phyloP scores from a whole-genome alignment of 2,329 filamentous ascomycete species.

The Aspergillus pseudoterreus region DNA sequence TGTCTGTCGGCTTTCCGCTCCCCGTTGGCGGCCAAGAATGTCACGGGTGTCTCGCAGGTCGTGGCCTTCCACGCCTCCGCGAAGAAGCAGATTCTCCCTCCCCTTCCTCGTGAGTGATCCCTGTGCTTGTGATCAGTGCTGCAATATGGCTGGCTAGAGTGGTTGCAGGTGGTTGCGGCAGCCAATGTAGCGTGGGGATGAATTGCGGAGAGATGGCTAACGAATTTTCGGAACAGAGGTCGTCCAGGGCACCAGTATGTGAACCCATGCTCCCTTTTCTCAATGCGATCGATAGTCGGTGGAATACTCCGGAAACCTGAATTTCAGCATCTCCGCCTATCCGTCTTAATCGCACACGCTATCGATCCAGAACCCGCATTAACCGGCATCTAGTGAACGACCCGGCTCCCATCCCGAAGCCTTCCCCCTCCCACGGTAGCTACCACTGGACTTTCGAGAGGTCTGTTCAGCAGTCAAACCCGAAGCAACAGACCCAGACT shows the following conservation, averaged over 20 bases:
- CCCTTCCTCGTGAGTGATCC: conserved; percentile 70
- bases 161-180: neutral
- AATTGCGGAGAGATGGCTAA: conserved; percentile 40
- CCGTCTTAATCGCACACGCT: neutral
- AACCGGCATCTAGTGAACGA: conserved; percentile 67
- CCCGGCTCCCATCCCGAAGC: conserved; percentile 67
- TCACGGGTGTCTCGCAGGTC: conserved; percentile 47
- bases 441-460: conserved; percentile 98
- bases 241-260: conserved; percentile 70
- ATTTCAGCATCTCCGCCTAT: neutral
- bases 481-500: neutral
- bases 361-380: conserved; percentile 9
- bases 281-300: neutral
- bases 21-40: conserved; percentile 34
- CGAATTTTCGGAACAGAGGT: conserved; percentile 53
- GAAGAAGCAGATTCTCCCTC: conserved; percentile 72
- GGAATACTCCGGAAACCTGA: neutral
- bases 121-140: neutral
- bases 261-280: neutral
- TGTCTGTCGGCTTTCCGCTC: conserved; percentile 32
- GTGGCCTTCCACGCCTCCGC: conserved; percentile 85
- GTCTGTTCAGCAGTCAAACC: conserved; percentile 34
- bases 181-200: neutral
- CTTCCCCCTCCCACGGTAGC: conserved; percentile 78
- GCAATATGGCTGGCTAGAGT: neutral